Conservation (phyloP, 176 grass and related monocot genomes). For the Cenchrus fungigraminus region DNA sequence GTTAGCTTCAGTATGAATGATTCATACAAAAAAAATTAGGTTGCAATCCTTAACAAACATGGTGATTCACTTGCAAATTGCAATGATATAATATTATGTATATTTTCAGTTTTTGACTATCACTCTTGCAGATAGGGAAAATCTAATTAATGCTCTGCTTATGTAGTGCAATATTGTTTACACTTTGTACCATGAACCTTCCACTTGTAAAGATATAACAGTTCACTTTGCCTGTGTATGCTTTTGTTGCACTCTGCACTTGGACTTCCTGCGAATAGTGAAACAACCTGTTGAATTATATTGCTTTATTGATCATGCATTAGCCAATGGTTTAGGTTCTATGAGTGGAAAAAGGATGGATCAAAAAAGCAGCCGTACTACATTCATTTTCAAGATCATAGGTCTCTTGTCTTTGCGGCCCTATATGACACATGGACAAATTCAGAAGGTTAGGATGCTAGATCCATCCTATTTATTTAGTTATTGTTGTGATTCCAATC, state of each 20-base stretch:
- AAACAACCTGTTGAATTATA: background rate
- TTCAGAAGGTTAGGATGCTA: conserved; percentile 61
- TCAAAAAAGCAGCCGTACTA: conserved; percentile 87
- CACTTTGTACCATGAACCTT: conserved; percentile 13
- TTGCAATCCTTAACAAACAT: background rate
- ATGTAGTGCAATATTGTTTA: background rate
- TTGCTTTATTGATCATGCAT: conserved; percentile 36
- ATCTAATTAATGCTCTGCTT: background rate
- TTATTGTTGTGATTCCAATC: background rate
- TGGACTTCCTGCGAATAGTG: background rate
- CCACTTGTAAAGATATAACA: background rate
- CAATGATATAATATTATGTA: background rate
- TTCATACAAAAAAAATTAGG: background rate
- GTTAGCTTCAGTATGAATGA: background rate
- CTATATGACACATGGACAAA: conserved; percentile 80
- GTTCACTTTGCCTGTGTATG: background rate
- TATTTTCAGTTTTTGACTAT: background rate
- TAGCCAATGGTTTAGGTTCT: conserved; percentile 62
- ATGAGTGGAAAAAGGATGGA: conserved; percentile 97
- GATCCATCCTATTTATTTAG: background rate
- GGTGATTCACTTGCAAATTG: background rate
- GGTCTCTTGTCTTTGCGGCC: conserved; percentile 84
- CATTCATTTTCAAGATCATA: conserved; percentile 80
- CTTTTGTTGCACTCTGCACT: background rate
- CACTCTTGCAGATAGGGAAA: background rate